These are phyloP conservation scores for Paecilomyces variotii DNA, from an alignment of 2,329 filamentous ascomycete genomes.

Conservation along the genomic window DNA sequence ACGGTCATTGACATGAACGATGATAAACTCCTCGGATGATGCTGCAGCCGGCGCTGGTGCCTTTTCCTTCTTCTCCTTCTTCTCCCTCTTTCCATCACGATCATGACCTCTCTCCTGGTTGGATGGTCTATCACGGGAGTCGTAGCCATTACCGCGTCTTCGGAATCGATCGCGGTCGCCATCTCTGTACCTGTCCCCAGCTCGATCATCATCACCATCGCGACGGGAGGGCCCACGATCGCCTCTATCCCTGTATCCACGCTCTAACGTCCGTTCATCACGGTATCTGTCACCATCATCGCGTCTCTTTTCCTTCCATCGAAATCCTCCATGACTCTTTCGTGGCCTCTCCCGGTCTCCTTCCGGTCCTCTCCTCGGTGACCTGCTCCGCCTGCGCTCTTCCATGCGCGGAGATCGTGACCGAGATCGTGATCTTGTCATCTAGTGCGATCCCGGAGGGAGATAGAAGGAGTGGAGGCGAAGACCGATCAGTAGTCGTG, in stretches of 20 bases:
- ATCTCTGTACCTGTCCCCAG: constrained; percentile 14
- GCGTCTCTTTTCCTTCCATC: constrained; percentile 43
- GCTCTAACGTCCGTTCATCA: constrained; percentile 42
- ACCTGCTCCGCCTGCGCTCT: constrained; percentile 36
- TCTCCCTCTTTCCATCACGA: constrained; percentile 28
- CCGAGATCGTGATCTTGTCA: constrained; percentile 4
- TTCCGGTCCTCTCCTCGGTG: constrained; percentile 28
- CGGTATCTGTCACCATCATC: constrained; percentile 46
- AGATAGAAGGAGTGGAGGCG: neutral
- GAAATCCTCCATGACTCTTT: constrained; percentile 38
- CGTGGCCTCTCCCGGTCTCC: constrained; percentile 28
- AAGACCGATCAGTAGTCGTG: neutral
- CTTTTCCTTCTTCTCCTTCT: constrained; percentile 28
- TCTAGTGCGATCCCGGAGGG: neutral
- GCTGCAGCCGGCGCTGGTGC: constrained; percentile 26
- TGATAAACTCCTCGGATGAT: constrained; percentile 72
- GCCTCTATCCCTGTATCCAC: constrained; percentile 42
- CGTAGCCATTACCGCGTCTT: constrained; percentile 12
- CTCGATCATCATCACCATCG: constrained; percentile 27
- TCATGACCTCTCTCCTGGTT: constrained; percentile 8
- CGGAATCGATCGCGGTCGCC: constrained; percentile 14
- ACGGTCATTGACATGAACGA: constrained; percentile 91
- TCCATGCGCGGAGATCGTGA: constrained; percentile 20
- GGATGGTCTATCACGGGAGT: neutral
- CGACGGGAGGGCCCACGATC: constrained; percentile 29